Conservation (phyloP, 805 yeast genomes). For the Hanseniaspora meyeri region DNA sequence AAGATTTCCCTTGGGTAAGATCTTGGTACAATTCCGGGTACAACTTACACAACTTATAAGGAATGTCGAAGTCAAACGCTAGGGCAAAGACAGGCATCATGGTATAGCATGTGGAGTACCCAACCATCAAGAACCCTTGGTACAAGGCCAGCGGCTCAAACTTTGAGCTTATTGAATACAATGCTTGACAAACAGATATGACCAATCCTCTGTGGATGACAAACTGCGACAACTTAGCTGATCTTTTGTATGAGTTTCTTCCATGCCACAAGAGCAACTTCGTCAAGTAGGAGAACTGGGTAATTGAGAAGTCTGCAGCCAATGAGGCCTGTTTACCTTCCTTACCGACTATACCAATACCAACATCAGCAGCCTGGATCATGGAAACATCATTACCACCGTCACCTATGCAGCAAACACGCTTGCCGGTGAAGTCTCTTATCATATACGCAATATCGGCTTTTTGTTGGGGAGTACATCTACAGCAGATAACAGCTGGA, state of each 20-base stretch:
- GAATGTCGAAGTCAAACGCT: constrained; percentile 83
- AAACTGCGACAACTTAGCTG: constrained; percentile 90
- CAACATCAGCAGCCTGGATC: constrained; percentile 98
- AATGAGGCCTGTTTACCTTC: constrained; percentile 96
- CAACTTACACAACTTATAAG: constrained; percentile 71
- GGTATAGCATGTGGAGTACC: constrained; percentile 91
- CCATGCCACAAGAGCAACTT: constrained; percentile 94
- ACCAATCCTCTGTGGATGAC: constrained; percentile 92
- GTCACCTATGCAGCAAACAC: constrained; percentile 97
- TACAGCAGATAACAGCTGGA: constrained; percentile 95
- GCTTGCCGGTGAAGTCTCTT: constrained; percentile 62
- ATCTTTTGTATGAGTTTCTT: constrained; percentile 87
- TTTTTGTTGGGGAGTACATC: constrained; percentile 97
- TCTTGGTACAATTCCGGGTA: constrained; percentile 95
- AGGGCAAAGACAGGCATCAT: constrained; percentile 96
- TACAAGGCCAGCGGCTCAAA: constrained; percentile 91
- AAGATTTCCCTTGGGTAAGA: constrained; percentile 72
- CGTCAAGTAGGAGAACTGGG: constrained; percentile 80
- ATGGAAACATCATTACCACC: constrained; percentile 98
- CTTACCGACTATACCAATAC: constrained; percentile 97
- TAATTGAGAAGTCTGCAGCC: constrained; percentile 91
- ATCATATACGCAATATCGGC: constrained; percentile 85
- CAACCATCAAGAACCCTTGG: constrained; percentile 97
- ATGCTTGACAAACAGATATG: constrained; percentile 90
- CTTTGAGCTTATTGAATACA: constrained; percentile 69